Conservation (phyloP, 306 rosid genomes). For the Delonix regia region DNA sequence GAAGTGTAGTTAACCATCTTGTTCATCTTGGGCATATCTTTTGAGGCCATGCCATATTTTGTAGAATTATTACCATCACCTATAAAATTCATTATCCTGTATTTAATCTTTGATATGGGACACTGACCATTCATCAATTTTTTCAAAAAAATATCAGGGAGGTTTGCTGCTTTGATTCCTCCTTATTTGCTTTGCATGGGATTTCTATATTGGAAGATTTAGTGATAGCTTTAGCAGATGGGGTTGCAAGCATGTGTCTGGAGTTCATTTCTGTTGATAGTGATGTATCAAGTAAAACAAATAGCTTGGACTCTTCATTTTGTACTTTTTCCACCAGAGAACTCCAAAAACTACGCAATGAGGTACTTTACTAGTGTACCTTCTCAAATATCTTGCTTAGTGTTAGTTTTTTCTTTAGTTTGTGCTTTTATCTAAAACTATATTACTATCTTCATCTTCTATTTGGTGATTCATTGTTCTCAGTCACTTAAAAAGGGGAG, state of each 20-base stretch:
- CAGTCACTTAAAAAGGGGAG: neutral
- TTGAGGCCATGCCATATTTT: conserved; percentile 11
- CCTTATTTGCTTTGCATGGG: conserved; percentile 69
- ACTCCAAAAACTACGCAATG: conserved; percentile 90
- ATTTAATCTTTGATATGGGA: conserved; percentile 10
- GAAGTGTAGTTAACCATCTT: neutral
- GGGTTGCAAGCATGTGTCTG: conserved; percentile 77
- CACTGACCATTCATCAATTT: conserved; percentile 38
- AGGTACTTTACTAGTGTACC: conserved; percentile 49
- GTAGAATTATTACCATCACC: neutral
- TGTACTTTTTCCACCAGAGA: conserved; percentile 87
- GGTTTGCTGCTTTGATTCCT: conserved; percentile 57
- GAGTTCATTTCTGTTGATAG: conserved; percentile 94
- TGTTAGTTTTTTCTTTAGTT: neutral
- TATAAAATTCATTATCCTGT: conserved; percentile 16
- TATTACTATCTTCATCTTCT: neutral
- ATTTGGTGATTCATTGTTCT: neutral
- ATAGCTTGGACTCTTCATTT: conserved; percentile 59
- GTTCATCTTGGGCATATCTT: conserved; percentile 26
- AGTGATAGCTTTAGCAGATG: conserved; percentile 81
- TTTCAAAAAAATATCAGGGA: conserved; percentile 63
- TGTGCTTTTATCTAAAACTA: neutral
- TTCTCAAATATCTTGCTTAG: conserved; percentile 24
- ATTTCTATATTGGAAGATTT: conserved; percentile 89
- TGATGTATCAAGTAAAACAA: conserved; percentile 65